Base-by-base conservation (phyloP, 108 stramenopile species). In the Pseudonitzschia multiseries region DNA sequence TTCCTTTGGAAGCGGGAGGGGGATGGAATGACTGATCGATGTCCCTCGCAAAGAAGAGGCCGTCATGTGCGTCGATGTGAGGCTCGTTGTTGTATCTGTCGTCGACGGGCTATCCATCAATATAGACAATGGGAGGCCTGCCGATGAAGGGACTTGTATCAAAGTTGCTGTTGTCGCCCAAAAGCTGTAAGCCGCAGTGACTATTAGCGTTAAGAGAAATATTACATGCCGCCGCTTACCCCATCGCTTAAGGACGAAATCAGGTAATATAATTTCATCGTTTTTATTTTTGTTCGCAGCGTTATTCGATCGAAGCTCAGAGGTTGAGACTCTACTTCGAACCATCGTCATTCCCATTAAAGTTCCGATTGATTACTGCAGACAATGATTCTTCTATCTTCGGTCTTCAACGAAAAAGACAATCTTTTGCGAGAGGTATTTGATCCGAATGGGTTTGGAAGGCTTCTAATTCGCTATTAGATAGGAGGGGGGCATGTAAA, bases 1-100 rank as follows among this genome's bases (percentile, higher is more conserved):
- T 17, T 69, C 28, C 22, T 59, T 57, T 26, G 68, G 68, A 20
- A 68, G 69, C 12, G 75, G 75, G 15, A 75, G 41, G 14, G 75
- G 75, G 0, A 75, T 75, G 9, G 69, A 57, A 50, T 56, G 24
- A 24, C 29, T 56, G 22, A 26, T 56, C 54, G 54, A 24, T 56
- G 54, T 10, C 2, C 22, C 24, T 2, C 26, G 24, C 24, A 56
- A 24, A 51, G 20, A 12, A 0, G 46, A 48, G 1, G 46, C 12
- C 46, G 46, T 14, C 46, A 18, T 48, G 14, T 48, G 46, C 18
- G 1, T 2, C 2, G 18, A 8, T 14, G 4, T 48, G 18, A 18
- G 46, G 46, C 46, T 18, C 46, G 46, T 5, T 48, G 46, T 14
- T 1, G 13, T 2, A 48, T 48, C 46, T 14, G 13, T 26, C 29